phyloP scores from a whole-genome alignment of 2,329 filamentous ascomycete genomes.

The Microdochium trichocladiopsis region DNA sequence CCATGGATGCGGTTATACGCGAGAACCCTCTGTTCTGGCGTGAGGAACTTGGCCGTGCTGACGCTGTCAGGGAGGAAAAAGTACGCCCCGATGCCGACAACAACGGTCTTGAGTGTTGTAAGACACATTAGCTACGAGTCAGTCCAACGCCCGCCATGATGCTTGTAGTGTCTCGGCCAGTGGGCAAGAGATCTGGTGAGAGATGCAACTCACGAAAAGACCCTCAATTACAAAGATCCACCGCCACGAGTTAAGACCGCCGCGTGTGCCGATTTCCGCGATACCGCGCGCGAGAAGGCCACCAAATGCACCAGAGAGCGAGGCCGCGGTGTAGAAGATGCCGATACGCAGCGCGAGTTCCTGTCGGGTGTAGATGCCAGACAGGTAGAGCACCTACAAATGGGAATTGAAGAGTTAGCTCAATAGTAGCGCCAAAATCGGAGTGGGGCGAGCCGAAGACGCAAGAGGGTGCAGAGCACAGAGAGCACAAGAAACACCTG shows the following conservation, averaged over 20 bases:
- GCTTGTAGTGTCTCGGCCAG: too few relatives aligned
- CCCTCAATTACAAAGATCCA: conserved; percentile 60
- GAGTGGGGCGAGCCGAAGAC: too few relatives aligned
- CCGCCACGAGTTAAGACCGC: conserved; percentile 48
- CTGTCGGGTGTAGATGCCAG: conserved; percentile 50
- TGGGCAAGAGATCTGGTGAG: neutral
- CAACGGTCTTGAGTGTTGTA: conserved; percentile 37
- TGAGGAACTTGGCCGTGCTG: conserved; percentile 46
- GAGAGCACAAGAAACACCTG: too few relatives aligned
- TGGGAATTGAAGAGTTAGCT: neutral
- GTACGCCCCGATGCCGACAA: conserved; percentile 42
- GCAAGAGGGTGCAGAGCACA: too few relatives aligned
- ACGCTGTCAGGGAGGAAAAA: conserved; percentile 49
- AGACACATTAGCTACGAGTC: neutral
- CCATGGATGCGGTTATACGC: conserved; percentile 36
- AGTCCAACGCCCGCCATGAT: too few relatives aligned
- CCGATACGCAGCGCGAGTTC: conserved; percentile 58
- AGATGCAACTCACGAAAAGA: conserved; percentile 30
- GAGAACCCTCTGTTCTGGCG: conserved; percentile 39
- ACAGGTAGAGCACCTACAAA: conserved; percentile 53
- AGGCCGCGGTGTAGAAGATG: conserved; percentile 61
- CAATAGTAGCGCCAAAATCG: conserved; percentile 5
- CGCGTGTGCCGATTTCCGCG: conserved; percentile 47
- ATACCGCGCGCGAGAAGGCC: conserved; percentile 55
- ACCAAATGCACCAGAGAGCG: conserved; percentile 57